Percentiles rank a stretch among this genome's conserved stretches.
These are phyloP conservation scores for Passiflora organensis DNA, from an alignment of 345 rosid genomes.

Conservation along the genomic window DNA sequence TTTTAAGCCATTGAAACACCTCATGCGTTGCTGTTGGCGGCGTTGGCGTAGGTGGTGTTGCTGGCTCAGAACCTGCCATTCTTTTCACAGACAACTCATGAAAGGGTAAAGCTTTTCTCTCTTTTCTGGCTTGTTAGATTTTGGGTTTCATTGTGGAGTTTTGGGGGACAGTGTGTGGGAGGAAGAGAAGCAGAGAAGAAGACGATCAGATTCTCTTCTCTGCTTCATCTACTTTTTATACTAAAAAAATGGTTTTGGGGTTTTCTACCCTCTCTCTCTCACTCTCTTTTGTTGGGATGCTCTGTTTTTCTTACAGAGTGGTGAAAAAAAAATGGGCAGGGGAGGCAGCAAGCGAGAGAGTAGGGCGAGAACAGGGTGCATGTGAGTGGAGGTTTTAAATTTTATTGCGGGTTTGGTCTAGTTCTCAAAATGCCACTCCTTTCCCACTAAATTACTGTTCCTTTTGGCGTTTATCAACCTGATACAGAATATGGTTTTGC, in stretches of 20 bases:
- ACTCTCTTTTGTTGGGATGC: neutral
- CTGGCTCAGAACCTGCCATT: slow-evolving; percentile 51
- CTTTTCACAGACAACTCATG: too few species aligned
- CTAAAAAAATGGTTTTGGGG: neutral
- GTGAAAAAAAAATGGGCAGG: slow-evolving; percentile 10
- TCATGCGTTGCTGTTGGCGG: slow-evolving; percentile 26
- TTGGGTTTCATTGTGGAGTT: neutral
- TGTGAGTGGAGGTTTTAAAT: slow-evolving; percentile 25
- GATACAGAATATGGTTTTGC: neutral
- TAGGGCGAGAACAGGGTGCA: slow-evolving; percentile 5
- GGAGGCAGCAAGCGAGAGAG: slow-evolving; percentile 20
- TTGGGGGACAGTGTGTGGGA: neutral
- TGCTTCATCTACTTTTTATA: neutral
- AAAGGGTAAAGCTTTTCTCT: too few species aligned
- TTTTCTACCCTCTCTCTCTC: neutral
- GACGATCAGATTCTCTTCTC: slow-evolving; percentile 16
- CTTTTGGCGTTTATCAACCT: slow-evolving; percentile 7
- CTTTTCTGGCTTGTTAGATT: neutral
- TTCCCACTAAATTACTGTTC: slow-evolving; percentile 19
- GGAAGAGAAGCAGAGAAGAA: neutral
- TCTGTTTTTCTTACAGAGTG: slow-evolving; percentile 17
- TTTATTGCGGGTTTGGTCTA: slow-evolving; percentile 18
- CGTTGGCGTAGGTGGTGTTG: slow-evolving; percentile 14
- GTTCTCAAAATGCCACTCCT: slow-evolving; percentile 4
- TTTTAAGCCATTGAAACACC: slow-evolving; percentile 82